Evolutionary conservation across 2,329 filamentous ascomycete genomes (phyloP).

Genomic region (Trichophyton rubrum): DNA sequence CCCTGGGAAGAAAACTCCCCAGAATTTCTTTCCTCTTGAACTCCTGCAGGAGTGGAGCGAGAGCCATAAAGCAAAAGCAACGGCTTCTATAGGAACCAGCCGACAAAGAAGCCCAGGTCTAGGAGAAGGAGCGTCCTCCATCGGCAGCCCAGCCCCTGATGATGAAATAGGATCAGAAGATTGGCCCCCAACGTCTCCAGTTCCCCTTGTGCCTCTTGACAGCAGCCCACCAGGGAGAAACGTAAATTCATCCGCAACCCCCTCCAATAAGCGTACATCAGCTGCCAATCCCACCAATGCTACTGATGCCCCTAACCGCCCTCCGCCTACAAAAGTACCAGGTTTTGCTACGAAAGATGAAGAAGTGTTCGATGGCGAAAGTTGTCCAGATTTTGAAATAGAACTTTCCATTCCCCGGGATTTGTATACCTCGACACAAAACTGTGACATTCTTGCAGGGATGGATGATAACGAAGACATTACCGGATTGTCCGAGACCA

Average conservation of each 20-base stretch:
- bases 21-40: slow-evolving; percentile 24
- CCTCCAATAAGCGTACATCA: background rate
- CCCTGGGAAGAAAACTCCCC: slow-evolving; percentile 18
- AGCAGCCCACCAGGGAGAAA: background rate
- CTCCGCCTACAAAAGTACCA: no score
- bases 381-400: slow-evolving; percentile 6
- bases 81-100: background rate
- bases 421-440: slow-evolving; percentile 9
- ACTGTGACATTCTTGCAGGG: background rate
- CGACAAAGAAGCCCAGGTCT: background rate
- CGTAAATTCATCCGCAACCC: background rate
- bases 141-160: background rate
- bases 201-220: background rate
- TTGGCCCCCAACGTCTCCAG: background rate
- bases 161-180: background rate
- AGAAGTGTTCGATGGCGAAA: background rate
- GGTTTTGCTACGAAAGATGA: background rate
- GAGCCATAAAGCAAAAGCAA: background rate
- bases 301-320: background rate
- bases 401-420: slow-evolving; percentile 8
- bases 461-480: background rate
- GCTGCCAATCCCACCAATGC: background rate
- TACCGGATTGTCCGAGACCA: background rate
- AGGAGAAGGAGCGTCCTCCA: background rate
- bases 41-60: slow-evolving; percentile 24